A percentile compares a stretch with the other conserved stretches of the same genome.
phyloP scores from a whole-genome alignment of 1,284 basidiomycete species.

The Fistulinella staudtii region DNA sequence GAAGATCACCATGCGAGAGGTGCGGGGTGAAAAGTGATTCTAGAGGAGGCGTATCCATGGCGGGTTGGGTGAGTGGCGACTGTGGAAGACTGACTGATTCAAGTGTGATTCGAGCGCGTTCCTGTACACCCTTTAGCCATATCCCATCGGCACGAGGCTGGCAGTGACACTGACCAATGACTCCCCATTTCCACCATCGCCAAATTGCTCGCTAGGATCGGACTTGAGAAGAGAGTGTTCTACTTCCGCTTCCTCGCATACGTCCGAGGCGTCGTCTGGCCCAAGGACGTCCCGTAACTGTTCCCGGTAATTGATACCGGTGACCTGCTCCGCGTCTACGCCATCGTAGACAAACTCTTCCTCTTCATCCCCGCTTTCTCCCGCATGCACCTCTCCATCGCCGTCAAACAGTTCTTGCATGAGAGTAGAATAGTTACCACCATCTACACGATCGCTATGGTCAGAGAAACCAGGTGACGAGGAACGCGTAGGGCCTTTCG shows the following conservation, averaged over 20 bases:
- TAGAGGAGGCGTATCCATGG: conserved; percentile 34
- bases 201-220: conserved; percentile 24
- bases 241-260: conserved; percentile 45
- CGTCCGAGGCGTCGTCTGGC: conserved; percentile 54
- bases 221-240: conserved; percentile 44
- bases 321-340: conserved; percentile 50
- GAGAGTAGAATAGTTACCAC: conserved; percentile 62
- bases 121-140: conserved; percentile 18
- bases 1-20: conserved; percentile 32
- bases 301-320: conserved; percentile 52
- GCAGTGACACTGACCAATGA: conserved; percentile 38
- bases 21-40: conserved; percentile 34
- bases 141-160: conserved; percentile 10
- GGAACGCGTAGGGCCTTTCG: neutral
- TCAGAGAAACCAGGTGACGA: conserved; percentile 25
- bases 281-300: conserved; percentile 72
- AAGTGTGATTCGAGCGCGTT: conserved; percentile 39
- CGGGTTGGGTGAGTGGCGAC: conserved; percentile 37
- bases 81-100: conserved; percentile 42
- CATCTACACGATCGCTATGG: conserved; percentile 31
- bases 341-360: conserved; percentile 71
- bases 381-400: conserved; percentile 37
- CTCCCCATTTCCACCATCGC: conserved; percentile 35
- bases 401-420: conserved; percentile 70
- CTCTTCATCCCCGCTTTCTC: conserved; percentile 47